Evolutionary conservation across 495 filamentous ascomycete species (phyloP).

Genomic region (Xylaria sp.): DNA sequence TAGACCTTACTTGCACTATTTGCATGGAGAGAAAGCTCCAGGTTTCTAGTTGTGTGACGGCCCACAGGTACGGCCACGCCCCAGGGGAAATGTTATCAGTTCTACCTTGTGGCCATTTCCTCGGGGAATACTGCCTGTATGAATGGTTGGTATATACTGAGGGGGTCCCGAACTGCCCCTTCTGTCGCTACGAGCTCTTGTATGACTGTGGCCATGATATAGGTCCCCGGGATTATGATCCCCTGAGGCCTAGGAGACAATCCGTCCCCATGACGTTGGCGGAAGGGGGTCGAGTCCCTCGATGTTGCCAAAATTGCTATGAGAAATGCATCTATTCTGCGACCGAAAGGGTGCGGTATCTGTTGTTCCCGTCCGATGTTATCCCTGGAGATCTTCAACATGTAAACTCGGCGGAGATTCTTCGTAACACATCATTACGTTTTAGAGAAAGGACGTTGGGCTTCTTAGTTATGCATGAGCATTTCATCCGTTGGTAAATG

Average conservation of each 20-base stretch:
- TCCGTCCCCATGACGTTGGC: not conserved
- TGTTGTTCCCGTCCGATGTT: not conserved
- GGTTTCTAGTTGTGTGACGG: constrained; percentile 35
- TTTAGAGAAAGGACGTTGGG: not conserved
- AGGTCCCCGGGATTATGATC: not conserved
- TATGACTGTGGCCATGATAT: constrained; percentile 5
- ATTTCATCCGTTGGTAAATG: constrained; percentile 1
- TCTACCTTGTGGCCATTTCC: constrained; percentile 37
- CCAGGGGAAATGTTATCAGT: constrained; percentile 5
- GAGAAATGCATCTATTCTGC: not conserved
- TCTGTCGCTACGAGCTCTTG: constrained; percentile 12
- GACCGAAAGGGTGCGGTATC: not conserved
- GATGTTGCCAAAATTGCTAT: not conserved
- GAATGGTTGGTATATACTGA: not conserved
- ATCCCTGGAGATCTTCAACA: not conserved
- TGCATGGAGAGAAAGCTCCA: constrained; percentile 31
- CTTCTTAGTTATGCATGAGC: not conserved
- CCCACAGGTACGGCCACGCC: constrained; percentile 25
- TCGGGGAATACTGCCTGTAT: constrained; percentile 23
- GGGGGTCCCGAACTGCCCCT: not conserved
- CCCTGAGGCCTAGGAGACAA: not conserved
- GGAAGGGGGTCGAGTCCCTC: not conserved
- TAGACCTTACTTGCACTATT: constrained; percentile 33
- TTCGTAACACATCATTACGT: not conserved
- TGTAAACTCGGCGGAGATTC: not conserved